Conservation (phyloP, 2,329 filamentous ascomycete species). For the Diplodia sapinea region DNA sequence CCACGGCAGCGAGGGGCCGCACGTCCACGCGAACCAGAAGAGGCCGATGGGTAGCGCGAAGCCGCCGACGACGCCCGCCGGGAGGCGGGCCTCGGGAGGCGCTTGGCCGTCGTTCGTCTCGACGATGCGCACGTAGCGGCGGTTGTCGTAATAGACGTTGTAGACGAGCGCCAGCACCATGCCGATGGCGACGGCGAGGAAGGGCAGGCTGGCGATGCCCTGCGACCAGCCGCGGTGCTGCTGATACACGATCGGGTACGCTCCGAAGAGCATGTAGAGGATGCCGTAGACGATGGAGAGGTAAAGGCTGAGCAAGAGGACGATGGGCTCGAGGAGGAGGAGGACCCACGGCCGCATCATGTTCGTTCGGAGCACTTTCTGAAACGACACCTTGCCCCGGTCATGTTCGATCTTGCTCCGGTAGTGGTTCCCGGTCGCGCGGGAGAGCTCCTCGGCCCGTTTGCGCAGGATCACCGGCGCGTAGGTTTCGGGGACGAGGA, state of each 20-base stretch:
- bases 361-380: too few relatives aligned
- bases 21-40: slow-evolving; percentile 50
- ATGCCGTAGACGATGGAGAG: slow-evolving; percentile 58
- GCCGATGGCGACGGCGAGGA: slow-evolving; percentile 71
- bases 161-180: slow-evolving; percentile 65
- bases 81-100: slow-evolving; percentile 70
- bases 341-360: too few relatives aligned
- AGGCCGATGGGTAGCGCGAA: slow-evolving; percentile 61
- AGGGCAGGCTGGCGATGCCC: slow-evolving; percentile 54
- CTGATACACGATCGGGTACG: slow-evolving; percentile 67
- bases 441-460: too few relatives aligned
- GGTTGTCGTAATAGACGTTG: slow-evolving; percentile 46
- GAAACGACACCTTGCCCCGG: too few relatives aligned
- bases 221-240: slow-evolving; percentile 44
- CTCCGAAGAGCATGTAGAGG: slow-evolving; percentile 41
- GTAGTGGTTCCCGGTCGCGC: too few relatives aligned
- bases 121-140: slow-evolving; percentile 48
- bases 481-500: too few relatives aligned
- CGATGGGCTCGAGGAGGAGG: too few relatives aligned
- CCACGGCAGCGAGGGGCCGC: slow-evolving; percentile 61
- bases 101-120: slow-evolving; percentile 60
- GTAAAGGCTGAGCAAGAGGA: too few relatives aligned
- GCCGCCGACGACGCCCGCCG: slow-evolving; percentile 66
- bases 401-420: too few relatives aligned
- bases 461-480: too few relatives aligned